Conservation (phyloP, 2,329 filamentous ascomycete genomes). For the Fusarium humuli region DNA sequence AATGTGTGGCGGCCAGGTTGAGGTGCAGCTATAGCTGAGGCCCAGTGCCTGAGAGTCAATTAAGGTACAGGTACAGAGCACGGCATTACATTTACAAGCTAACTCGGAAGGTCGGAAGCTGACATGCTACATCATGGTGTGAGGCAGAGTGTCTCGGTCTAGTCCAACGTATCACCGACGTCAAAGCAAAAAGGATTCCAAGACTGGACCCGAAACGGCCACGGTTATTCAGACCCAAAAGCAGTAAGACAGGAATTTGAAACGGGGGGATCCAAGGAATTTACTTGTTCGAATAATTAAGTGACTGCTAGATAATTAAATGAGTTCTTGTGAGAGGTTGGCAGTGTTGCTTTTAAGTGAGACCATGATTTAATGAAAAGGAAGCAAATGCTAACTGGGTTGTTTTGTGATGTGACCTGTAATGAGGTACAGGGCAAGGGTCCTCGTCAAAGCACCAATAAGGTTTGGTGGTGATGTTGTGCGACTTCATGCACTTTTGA, state of each 20-base stretch:
- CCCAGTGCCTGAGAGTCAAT: neutral
- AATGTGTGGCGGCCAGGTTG: neutral
- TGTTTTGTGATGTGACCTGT: neutral
- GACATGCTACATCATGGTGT: slow-evolving; percentile 6
- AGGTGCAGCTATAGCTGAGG: neutral
- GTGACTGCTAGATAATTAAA: neutral
- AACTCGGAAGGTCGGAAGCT: slow-evolving; percentile 9
- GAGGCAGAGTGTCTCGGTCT: neutral
- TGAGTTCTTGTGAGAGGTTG: neutral
- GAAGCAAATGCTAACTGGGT: neutral
- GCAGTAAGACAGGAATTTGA: slow-evolving; percentile 4
- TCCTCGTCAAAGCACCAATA: neutral
- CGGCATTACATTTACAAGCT: neutral
- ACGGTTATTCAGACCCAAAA: slow-evolving; percentile 24
- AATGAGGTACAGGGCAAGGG: neutral
- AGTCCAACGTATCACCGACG: neutral
- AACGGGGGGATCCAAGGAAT: slow-evolving; percentile 1
- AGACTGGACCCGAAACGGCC: neutral
- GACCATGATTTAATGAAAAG: slow-evolving; percentile 1
- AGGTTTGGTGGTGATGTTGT: neutral
- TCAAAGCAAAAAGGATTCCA: neutral
- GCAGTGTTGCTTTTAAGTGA: neutral
- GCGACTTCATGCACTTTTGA: neutral
- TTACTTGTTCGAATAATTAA: neutral
- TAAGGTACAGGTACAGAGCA: neutral